Conservation (phyloP, 1,139 yeast species). For the Taiozyma onychis region DNA sequence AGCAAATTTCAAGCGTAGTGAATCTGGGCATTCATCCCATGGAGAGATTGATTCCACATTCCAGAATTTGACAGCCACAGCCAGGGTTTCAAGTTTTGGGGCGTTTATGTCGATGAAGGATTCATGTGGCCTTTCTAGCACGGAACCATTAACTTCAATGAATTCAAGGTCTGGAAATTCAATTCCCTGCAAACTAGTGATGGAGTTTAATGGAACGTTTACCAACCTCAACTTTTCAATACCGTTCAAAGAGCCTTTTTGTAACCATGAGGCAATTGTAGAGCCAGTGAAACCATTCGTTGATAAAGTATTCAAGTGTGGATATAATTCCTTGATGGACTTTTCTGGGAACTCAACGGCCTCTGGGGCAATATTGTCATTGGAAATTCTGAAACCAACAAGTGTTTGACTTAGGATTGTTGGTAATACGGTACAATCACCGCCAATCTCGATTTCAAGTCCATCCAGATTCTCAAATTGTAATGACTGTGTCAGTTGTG, state of each 20-base stretch:
- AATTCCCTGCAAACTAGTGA: slow-evolving; percentile 1
- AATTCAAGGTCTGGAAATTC: slow-evolving; percentile 3
- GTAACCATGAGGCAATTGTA: slow-evolving; percentile 1
- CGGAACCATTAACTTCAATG: slow-evolving; percentile 3
- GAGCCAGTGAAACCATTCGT: background rate
- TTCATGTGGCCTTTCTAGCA: slow-evolving; percentile 1
- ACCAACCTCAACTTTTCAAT: slow-evolving; percentile 1
- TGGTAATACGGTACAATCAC: background rate
- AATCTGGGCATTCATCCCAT: slow-evolving; percentile 5
- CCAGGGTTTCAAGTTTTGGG: background rate
- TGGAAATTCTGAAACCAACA: background rate
- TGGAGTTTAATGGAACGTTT: background rate
- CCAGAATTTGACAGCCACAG: slow-evolving; percentile 3
- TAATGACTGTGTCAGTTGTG: background rate
- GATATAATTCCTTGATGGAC: slow-evolving; percentile 1
- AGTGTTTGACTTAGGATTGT: background rate
- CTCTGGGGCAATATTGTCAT: background rate
- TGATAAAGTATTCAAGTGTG: slow-evolving; percentile 1
- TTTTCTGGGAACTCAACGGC: background rate
- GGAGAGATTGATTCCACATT: slow-evolving; percentile 1
- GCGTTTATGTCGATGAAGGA: background rate
- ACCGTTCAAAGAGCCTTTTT: background rate
- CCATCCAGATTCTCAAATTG: background rate
- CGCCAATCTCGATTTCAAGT: background rate
- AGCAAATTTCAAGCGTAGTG: slow-evolving; percentile 1